Conservation (phyloP, 2,329 filamentous ascomycete genomes). For the Colletotrichum gigasporum region DNA sequence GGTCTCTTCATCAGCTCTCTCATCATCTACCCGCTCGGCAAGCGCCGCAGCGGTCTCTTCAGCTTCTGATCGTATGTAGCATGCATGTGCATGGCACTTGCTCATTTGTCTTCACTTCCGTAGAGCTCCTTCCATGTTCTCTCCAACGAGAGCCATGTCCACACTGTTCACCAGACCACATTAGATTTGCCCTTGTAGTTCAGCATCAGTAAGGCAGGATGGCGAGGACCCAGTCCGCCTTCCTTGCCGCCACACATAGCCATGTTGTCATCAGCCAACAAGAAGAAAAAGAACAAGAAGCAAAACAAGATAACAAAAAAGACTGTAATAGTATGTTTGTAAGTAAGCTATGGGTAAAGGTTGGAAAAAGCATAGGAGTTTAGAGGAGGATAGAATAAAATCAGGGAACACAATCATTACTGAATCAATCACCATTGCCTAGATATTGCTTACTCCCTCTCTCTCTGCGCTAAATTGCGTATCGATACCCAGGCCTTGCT, state of each 20-base stretch:
- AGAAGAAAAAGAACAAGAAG: not conserved
- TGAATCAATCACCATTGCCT: no score
- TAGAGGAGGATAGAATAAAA: no score
- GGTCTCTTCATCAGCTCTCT: slow-evolving; percentile 60
- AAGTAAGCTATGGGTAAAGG: no score
- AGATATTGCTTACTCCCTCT: no score
- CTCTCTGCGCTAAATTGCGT: no score
- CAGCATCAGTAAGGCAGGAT: no score
- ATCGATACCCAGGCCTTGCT: no score
- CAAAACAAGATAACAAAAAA: not conserved
- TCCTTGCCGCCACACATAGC: not conserved
- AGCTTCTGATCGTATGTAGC: slow-evolving; percentile 48
- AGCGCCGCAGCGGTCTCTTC: slow-evolving; percentile 59
- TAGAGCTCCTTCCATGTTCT: not conserved
- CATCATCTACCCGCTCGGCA: slow-evolving; percentile 59
- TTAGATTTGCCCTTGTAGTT: not conserved
- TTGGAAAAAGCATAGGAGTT: no score
- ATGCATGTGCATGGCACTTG: not conserved
- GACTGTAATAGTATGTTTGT: not conserved
- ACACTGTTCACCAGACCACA: no score
- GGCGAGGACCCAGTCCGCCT: not conserved
- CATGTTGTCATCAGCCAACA: not conserved
- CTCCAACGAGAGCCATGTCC: not conserved
- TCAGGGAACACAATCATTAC: no score
- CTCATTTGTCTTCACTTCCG: not conserved